These are phyloP conservation scores for Boletellus dicymbophilus DNA, from an alignment of 1,284 basidiomycete genomes.

Conservation along the genomic window DNA sequence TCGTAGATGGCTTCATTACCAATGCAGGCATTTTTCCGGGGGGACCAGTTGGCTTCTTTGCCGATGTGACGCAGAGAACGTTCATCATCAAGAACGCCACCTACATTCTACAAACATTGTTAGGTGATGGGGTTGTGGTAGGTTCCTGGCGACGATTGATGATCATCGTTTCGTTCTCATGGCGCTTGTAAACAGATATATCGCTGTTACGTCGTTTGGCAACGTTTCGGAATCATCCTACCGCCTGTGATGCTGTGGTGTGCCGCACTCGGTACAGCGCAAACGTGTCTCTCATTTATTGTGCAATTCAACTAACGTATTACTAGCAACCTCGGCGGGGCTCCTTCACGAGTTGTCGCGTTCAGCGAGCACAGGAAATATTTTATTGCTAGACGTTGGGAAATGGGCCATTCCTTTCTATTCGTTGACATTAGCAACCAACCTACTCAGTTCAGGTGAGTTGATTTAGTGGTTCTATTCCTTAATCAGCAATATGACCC, in stretches of 20 bases:
- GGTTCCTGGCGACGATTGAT: background rate
- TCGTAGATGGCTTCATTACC: conserved; percentile 22
- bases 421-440: conserved; percentile 21
- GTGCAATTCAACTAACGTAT: background rate
- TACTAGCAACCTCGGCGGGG: conserved; percentile 12
- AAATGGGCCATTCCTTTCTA: conserved; percentile 27
- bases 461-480: background rate
- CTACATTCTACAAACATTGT: conserved; percentile 26
- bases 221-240: conserved; percentile 7
- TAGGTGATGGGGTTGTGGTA: conserved; percentile 28
- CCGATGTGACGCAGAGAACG: conserved; percentile 19
- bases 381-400: conserved; percentile 23
- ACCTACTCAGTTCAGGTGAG: conserved; percentile 21
- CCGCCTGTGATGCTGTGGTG: conserved; percentile 22
- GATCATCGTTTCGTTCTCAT: background rate
- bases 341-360: conserved; percentile 9
- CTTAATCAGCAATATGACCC: background rate
- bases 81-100: conserved; percentile 23
- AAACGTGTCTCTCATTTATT: too few species aligned
- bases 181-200: conserved; percentile 16
- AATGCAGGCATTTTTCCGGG: conserved; percentile 10
- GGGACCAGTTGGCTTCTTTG: conserved; percentile 21
- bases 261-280: conserved; percentile 12
- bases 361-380: conserved; percentile 9
- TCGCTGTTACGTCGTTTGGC: conserved; percentile 27